Percentiles rank a stretch among this genome's conserved stretches.
These are phyloP conservation scores for Gossypium lobatum DNA, from an alignment of 441 rosid species.

Conservation along the genomic window DNA sequence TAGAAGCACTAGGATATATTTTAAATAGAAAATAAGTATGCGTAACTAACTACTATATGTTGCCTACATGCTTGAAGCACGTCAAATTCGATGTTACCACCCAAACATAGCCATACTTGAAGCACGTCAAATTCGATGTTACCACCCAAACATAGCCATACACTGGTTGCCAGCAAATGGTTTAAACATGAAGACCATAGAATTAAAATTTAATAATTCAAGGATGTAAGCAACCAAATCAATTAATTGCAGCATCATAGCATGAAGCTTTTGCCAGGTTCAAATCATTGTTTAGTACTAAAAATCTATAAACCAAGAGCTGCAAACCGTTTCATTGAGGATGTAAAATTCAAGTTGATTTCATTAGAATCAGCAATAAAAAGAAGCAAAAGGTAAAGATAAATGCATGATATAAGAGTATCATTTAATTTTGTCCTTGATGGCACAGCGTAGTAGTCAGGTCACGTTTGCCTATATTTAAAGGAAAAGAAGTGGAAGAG, in stretches of 20 bases:
- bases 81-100: background rate
- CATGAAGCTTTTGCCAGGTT: background rate
- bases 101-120: background rate
- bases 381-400: background rate
- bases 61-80: background rate
- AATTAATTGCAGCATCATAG: background rate
- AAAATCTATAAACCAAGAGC: background rate
- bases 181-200: background rate
- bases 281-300: background rate
- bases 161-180: background rate
- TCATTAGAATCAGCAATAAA: background rate
- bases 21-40: background rate
- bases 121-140: background rate
- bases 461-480: background rate
- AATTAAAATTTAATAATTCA: background rate
- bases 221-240: background rate
- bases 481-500: background rate
- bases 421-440: background rate
- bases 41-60: background rate
- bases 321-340: background rate
- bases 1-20: background rate
- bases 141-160: background rate
- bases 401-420: background rate
- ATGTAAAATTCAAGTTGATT: background rate
- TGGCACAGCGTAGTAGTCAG: background rate